Percentiles rank a stretch among this genome's conserved stretches.
Conservation (phyloP, 2,329 filamentous ascomycete genomes). For the Colletotrichum liriopes region DNA sequence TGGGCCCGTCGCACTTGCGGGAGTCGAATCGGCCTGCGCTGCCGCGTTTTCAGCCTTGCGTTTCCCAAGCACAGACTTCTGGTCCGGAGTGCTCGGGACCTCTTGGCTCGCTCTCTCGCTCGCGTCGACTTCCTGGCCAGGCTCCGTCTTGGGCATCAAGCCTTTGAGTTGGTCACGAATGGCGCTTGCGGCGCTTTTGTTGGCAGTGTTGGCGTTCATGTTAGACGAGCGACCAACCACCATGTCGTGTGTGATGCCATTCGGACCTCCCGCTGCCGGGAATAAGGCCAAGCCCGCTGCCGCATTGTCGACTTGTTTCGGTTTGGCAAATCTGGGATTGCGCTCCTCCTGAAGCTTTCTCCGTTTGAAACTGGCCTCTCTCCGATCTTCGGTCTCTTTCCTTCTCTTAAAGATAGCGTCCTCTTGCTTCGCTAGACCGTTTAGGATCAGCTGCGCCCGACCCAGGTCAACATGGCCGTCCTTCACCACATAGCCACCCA, state of each 20-base stretch:
- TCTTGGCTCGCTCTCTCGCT: constrained; percentile 46
- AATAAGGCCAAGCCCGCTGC: constrained; percentile 42
- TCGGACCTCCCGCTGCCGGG: constrained; percentile 62
- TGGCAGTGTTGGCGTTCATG: constrained; percentile 79
- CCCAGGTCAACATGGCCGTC: constrained; percentile 93
- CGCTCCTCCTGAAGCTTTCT: constrained; percentile 79
- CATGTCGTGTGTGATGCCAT: constrained; percentile 84
- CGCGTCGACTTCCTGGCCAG: constrained; percentile 31
- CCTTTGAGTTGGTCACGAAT: constrained; percentile 85
- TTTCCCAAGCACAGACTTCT: constrained; percentile 75
- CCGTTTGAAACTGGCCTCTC: constrained; percentile 84
- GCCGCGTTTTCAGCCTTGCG: constrained; percentile 81
- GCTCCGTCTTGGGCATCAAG: constrained; percentile 48
- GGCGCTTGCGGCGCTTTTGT: constrained; percentile 94
- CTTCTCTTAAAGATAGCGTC: constrained; percentile 92
- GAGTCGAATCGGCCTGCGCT: constrained; percentile 74
- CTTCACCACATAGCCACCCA: constrained; percentile 97
- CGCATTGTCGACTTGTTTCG: constrained; percentile 46
- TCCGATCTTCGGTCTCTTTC: constrained; percentile 87
- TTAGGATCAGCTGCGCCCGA: constrained; percentile 88
- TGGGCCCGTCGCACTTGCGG: constrained; percentile 70
- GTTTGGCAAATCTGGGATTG: constrained; percentile 45
- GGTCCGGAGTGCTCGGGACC: constrained; percentile 44
- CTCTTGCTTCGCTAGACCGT: constrained; percentile 92
- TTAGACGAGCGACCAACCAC: constrained; percentile 67